Base-by-base conservation (phyloP, 2,329 filamentous ascomycete species). In the Penicillium sp. region DNA sequence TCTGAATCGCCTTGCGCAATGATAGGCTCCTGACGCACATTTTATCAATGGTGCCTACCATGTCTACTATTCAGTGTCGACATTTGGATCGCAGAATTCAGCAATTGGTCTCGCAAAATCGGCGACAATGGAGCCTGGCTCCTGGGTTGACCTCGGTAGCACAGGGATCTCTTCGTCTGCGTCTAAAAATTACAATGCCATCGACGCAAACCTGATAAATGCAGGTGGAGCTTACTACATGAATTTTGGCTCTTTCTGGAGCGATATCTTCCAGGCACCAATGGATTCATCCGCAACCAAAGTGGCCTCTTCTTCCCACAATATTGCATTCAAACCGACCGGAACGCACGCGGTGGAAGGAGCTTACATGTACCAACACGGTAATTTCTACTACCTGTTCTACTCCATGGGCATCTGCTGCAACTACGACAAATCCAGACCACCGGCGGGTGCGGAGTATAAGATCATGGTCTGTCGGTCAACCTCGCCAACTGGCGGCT, bases 201-300 rank as follows among this genome's bases (percentile, higher is more conserved):
- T 88, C 57, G 85, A 83, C 57, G 66, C 71, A 3, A 80, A 78
- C 52, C 61, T 83, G 2, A 64, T 81, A 50, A 59, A 69, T 9
- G 70, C 65, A 2, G 68, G 66, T 33, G 56, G 54, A 7, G 63
- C 49, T 2, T 76, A 76, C 55, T 74, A 75, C 48, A 66, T 83
- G 61, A 80, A 74, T 50, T 88, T 86, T 53, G 84, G 84, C 25
- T 84, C 80, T 9, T 88, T 85, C 74, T 88, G 83, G 82, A 65
- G 69, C 5, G 78, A 82, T 59, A 74, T 87, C 49, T 84, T 80
- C 68, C 79, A 81, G 59, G 79, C 80, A 1, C 61, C 70, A 33
- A 75, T 86, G 61, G 60, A 61, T 24, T 56, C 59, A 3, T 55
- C 55, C 1, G 68, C 68, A 4, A 60, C 61, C 2, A 64, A 60